Base-by-base conservation (phyloP, 2,329 filamentous ascomycete genomes). In the Fonsecaea pedrosoi region DNA sequence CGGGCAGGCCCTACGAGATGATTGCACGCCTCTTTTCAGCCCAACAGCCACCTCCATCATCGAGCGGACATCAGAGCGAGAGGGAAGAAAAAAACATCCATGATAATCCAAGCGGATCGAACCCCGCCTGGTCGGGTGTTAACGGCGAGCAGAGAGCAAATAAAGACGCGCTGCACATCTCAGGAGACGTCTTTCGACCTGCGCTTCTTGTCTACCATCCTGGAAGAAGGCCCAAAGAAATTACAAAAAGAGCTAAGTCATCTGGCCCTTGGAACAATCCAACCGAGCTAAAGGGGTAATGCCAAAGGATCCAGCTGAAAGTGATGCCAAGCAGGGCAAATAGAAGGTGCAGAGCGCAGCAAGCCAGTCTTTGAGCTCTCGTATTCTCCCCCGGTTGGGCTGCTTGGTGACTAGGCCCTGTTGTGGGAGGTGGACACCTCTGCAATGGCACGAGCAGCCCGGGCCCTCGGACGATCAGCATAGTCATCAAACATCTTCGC, bases 121-220 rank as follows among this genome's bases (percentile, higher is more conserved):
- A 50, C 45, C 45, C 45, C 45, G 45, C 45, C 45, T 25, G 9
- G 45, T 50, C 45, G 45, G 45, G 45, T 50, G 45, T 25, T 25
- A 50, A 50, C 45, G 45, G 45, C 45, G 21, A 25, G 18, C 3
- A 25, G 25, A n/a, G 18, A 50, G 45, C 45, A 50, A 50, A 50
- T 50, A 50, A 50, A 50, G 9, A 18, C 3, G 18, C 4, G 4
- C 13, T 50, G 9, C 45, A 25, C 45, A 50, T 21, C 18, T 45
- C 12, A 25, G 18, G 13, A 9, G 12, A 21, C 45, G 4, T 7
- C 45, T 25, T 42, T 42, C 2, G 12, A 15, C 38, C 38, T n/a
- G 38, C 38, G 38, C 38, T 4, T n/a, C 38, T 15, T 50, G n/a
- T 50, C 18, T 13, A 12, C 18, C 45, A 21, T 45, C 45, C 45